These are phyloP conservation scores for Ceratocystis alfenasii DNA, from an alignment of 2,329 filamentous ascomycete species.

Conservation along the genomic window DNA sequence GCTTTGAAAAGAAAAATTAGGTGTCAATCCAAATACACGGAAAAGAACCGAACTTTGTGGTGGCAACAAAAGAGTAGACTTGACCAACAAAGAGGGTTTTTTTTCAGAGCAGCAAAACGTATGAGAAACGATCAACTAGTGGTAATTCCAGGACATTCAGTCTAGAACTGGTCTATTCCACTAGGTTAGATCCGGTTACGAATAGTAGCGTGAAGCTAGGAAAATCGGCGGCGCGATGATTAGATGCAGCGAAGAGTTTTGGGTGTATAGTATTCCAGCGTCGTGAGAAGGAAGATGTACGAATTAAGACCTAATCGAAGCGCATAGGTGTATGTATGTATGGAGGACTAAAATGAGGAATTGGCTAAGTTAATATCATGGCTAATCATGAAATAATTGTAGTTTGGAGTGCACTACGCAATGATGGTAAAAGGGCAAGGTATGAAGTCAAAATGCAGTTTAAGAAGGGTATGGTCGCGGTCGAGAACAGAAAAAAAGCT, in stretches of 20 bases:
- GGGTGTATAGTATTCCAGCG: not conserved
- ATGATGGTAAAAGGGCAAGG: not conserved
- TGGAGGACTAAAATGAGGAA: not conserved
- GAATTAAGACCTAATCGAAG: not conserved
- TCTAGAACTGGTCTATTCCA: conserved; percentile 15
- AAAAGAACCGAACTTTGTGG: not conserved
- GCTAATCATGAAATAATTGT: not conserved
- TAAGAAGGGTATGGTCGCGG: not conserved
- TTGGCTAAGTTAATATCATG: conserved; percentile 1
- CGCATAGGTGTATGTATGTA: not conserved
- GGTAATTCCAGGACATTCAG: conserved; percentile 16
- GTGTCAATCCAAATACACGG: not conserved
- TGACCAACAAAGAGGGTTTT: not conserved
- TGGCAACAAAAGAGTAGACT: not conserved
- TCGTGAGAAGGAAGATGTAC: not conserved
- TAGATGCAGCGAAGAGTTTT: not conserved
- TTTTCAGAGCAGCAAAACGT: conserved; percentile 3
- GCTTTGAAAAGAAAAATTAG: conserved; percentile 8
- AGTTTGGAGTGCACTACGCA: not conserved
- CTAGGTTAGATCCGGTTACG: conserved; percentile 8
- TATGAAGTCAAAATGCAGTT: not conserved
- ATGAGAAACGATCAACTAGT: conserved; percentile 9
- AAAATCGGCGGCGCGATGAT: conserved; percentile 9
- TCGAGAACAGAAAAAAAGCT: not conserved
- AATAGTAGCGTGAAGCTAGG: conserved; percentile 19